Percentiles rank a stretch among this genome's conserved stretches.
These are phyloP conservation scores for Phyllosticta citriasiana DNA, from an alignment of 2,329 filamentous ascomycete species.

Conservation along the genomic window DNA sequence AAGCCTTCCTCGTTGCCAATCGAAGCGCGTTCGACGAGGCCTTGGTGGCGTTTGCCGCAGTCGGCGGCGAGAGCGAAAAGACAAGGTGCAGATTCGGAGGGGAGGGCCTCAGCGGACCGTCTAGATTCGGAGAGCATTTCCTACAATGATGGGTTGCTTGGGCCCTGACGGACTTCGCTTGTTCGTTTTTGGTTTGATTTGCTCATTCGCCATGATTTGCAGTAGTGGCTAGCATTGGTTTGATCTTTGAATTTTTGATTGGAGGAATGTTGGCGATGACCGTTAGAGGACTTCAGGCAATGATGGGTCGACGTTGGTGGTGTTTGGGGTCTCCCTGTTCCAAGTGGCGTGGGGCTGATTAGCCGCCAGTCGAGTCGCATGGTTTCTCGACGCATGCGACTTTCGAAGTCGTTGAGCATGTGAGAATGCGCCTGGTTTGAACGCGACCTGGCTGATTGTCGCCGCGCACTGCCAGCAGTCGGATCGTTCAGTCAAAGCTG, in stretches of 20 bases:
- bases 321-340: background rate
- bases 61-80: background rate
- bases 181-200: background rate
- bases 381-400: background rate
- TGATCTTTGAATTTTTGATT: background rate
- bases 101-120: background rate
- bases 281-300: background rate
- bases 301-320: background rate
- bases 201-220: background rate
- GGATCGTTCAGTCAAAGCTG: constrained; percentile 13
- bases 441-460: background rate
- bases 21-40: background rate
- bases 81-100: background rate
- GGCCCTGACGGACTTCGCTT: too few relatives aligned
- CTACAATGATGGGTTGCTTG: background rate
- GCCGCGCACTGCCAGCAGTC: background rate
- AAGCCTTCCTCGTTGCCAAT: background rate
- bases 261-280: background rate
- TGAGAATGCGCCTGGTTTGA: background rate
- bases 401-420: background rate
- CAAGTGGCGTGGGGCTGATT: background rate
- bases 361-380: background rate
- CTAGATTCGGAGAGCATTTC: background rate
- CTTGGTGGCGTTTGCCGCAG: background rate
- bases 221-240: background rate